Conservation (phyloP, 768 basidiomycete genomes). For the Leccinellum luteum region DNA sequence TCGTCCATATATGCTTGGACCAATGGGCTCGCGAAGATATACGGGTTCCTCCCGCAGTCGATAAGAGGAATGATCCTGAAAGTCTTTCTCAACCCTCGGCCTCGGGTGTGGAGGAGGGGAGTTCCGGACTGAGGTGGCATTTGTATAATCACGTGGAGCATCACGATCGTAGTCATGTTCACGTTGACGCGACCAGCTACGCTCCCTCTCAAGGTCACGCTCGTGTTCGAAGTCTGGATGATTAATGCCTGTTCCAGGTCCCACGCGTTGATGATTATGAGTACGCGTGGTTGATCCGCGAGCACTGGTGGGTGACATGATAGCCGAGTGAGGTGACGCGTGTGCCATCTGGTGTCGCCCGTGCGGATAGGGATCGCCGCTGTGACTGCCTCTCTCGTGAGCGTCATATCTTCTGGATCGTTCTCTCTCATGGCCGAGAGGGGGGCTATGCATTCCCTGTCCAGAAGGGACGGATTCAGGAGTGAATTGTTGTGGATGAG, state of each 20-base stretch:
- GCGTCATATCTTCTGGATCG: constrained; percentile 49
- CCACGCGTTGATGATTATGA: constrained; percentile 67
- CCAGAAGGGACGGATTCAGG: constrained; percentile 46
- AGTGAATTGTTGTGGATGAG: constrained; percentile 45
- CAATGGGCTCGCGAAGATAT: constrained; percentile 33
- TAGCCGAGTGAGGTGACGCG: constrained; percentile 34
- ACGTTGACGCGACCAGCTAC: constrained; percentile 33
- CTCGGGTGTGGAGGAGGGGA: constrained; percentile 41
- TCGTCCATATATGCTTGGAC: constrained; percentile 30
- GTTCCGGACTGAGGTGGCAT: constrained; percentile 32
- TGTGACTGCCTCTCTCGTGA: constrained; percentile 38
- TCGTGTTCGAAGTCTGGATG: constrained; percentile 34
- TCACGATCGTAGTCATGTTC: constrained; percentile 46
- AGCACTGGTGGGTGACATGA: constrained; percentile 34
- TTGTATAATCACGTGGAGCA: constrained; percentile 30
- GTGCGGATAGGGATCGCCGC: constrained; percentile 34
- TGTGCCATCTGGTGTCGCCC: constrained; percentile 31
- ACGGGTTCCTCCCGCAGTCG: constrained; percentile 28
- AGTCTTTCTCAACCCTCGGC: constrained; percentile 35
- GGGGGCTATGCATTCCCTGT: constrained; percentile 49
- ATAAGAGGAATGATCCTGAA: constrained; percentile 30
- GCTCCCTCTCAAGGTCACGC: constrained; percentile 51
- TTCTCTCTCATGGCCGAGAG: constrained; percentile 40
- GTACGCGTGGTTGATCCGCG: constrained; percentile 40
- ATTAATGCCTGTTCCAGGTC: constrained; percentile 57